These are phyloP conservation scores for Ophiosphaerella herpotricha DNA, from an alignment of 2,329 filamentous ascomycete genomes.

Conservation along the genomic window DNA sequence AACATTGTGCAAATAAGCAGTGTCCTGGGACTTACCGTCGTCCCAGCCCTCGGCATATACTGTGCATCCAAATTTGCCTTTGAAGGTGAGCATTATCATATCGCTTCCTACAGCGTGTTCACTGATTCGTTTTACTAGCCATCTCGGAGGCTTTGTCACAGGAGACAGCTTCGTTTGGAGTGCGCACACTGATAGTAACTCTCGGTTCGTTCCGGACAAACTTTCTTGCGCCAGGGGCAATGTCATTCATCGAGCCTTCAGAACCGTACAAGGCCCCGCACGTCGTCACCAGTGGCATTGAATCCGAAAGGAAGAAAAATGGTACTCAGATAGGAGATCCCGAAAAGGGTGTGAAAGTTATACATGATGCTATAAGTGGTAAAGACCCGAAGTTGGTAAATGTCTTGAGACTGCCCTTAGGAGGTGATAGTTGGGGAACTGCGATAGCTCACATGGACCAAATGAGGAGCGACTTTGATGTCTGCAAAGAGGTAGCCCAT, in stretches of 20 bases:
- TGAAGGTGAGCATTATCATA: neutral
- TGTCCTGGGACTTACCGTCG: neutral
- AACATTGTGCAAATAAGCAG: conserved; percentile 2
- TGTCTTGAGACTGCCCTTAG: conserved; percentile 1
- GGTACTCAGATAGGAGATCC: neutral
- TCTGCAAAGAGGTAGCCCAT: neutral
- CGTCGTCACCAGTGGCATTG: neutral
- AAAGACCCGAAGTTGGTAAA: conserved; percentile 1
- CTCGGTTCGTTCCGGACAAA: conserved; percentile 1
- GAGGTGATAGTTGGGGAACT: neutral
- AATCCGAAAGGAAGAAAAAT: neutral
- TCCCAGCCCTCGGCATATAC: neutral
- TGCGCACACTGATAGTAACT: conserved; percentile 1
- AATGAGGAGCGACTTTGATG: neutral
- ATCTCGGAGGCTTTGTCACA: neutral
- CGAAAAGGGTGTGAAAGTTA: neutral
- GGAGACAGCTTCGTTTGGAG: conserved; percentile 1
- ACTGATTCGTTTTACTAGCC: neutral
- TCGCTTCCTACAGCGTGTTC: neutral
- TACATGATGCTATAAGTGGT: neutral
- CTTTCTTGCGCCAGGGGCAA: neutral
- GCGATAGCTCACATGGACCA: conserved; percentile 1
- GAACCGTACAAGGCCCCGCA: conserved; percentile 1
- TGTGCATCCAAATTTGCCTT: neutral
- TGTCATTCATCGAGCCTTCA: neutral